Base-by-base conservation (phyloP, 2,329 filamentous ascomycete species). In the Beauveria brongniartii region DNA sequence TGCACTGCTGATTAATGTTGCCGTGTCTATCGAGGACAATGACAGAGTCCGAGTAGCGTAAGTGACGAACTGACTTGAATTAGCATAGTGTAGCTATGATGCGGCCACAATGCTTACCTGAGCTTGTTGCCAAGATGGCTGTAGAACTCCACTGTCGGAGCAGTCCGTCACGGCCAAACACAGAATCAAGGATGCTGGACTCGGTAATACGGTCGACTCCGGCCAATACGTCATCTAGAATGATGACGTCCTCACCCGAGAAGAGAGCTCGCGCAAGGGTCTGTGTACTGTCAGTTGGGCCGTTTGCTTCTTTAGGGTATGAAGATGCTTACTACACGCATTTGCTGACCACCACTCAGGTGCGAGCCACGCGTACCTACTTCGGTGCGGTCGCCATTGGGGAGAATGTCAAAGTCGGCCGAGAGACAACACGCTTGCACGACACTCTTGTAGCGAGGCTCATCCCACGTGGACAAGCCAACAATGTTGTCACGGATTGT, bases 141-240 rank as follows among this genome's bases (percentile, higher is more conserved):
- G 71, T 70, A 1, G 63, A 55, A 3, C 64, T 61, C n/a, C 65
- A 59, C 10, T 59, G 63, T 46, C 62, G 63, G 9, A 73, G 61
- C 10, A 77, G 56, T 0, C 74, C 73, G n/a, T 66, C 65, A 4
- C 30, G 28, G 1, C 71, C 69, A 55, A 78, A 74, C 0, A 77
- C 70, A 2, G 67, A 65, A 0, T 68, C 64, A 40, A 76, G 73
- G 1, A 77, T 72, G 10, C 70, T 68, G 26, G 72, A 66, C 52
- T 76, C 73, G 0, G 76, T 77, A 8, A 72, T 66, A 6, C 69
- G 65, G 56, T 76, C 74, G 3, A 75, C 67, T 3, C 72, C 72
- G 1, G 69, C 72, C 18, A 74, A 65, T 6, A 71, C 68, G 40
- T 74, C 72, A 34, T 74, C 72, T 1, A 74, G 62, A 7, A 74